Evolutionary conservation across 441 rosid species (phyloP), one percentile per base, ranked within the genome.

Genomic region (Populus hybrid): DNA sequence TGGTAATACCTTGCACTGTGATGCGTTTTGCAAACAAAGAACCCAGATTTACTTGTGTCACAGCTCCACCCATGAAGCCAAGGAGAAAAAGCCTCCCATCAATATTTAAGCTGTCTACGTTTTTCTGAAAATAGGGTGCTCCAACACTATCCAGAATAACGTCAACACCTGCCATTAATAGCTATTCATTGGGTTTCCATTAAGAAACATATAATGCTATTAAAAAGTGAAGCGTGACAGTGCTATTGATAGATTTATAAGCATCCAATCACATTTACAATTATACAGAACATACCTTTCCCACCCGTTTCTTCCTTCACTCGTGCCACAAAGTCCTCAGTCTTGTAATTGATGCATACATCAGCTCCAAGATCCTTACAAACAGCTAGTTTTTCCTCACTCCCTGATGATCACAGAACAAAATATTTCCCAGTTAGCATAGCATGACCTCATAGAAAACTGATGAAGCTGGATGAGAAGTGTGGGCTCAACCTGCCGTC

Each of bases 301-400:
- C 91, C 93, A 70, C 70, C 76, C 0, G 97, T 88, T 89, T 89
- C 98, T 3, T 88, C 93, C 88, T 86, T 92, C 2, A 86, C 90
- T 59, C 85, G 83, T 61, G 89, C 83, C 19, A 90, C 95, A 75
- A 92, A 94, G 88, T 94, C 97, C 80, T 91, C 92, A 4, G 88
- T 91, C 85, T 88, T 92, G 90, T 94, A 92, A 75, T 92, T 94
- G 86, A 94, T 90, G 80, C 95, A 88, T 35, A 90, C 84, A 73
- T 92, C 93, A 19, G 97, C 95, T 34, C 97, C 93, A n/a, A 94
- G 92, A 65, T 86, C 89, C 85, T 89, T 85, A 87, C 98, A 94
- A 46, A 77, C 86, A 76, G 86, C 91, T 79, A 90, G 78, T 81
- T 92, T 94, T 74, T 92, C 92, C 77, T 89, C 94, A 84, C 79